Base-by-base conservation (phyloP, 306 rosid genomes). In the Oxytropis ochrocephala region DNA sequence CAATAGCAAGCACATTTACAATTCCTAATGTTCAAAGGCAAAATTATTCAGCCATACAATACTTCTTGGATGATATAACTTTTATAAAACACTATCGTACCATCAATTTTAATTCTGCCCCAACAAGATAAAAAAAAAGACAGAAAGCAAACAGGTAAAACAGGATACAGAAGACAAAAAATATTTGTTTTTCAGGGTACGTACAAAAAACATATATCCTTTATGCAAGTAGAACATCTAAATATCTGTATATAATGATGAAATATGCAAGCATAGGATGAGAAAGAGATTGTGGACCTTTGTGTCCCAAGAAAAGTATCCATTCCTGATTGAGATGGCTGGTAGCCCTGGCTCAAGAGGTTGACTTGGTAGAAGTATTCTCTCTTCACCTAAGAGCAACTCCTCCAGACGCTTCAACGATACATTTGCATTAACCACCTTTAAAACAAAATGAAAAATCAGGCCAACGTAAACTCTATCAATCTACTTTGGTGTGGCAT, bases 401-500 rank as follows among this genome's bases (percentile, higher is more conserved):
- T 90, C 97, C 82, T 93, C 94, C 32, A 93, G 60, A 36, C 98
- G 96, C 82, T 88, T 90, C 79, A 93, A 66, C 16, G 98, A 93
- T 75, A 93, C 98, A 79, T 93, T 85, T 59, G 98, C 96, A 85
- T 93, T 93, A 68, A 90, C 98, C 52, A 48, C 96, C 98, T 93
- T 76, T 39, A 61, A 64, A 59, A 84, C 36, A 52, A 72, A 69
- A 63, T 16, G 43, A 64, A 78, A 38, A 44, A 17, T 73, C 16
- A 83, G 81, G 64, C 35, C 17, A 10, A 49, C 16, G 47, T 33
- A 67, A 70, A 61, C 67, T 53, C 52, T 47, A 67, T 38, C 17
- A 4, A 48, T 47, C 78, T 65, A 71, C 47, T n/a, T 48, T 42
- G 50, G 42, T 3, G 43, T 47, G 67, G 36, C 12, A 46, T 65